Evolutionary conservation across 495 filamentous ascomycete genomes (phyloP), one percentile per base, ranked within the genome.

Genomic region (Annulohypoxylon bovei): DNA sequence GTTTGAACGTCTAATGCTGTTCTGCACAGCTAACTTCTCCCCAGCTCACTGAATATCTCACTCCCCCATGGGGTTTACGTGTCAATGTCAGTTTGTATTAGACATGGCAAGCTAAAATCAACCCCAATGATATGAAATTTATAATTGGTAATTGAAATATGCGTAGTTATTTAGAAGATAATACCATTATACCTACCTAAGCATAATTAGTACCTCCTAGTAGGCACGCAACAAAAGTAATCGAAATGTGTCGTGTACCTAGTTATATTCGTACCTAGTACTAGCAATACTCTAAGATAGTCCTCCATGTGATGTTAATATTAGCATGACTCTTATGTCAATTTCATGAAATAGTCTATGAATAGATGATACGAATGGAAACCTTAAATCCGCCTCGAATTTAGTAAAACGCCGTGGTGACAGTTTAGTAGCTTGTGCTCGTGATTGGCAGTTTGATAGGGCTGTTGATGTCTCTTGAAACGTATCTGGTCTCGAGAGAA

Each of bases 401-500:
- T 6, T 33, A 20, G 28, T 6, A 53, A 53, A 53, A 53, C 8
- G 6, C 27, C 6, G n/a, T n/a, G 11, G 22, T 56, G 18, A 22
- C 9, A 4, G 12, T 25, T 20, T 6, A 25, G 9, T 27, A 39
- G 18, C 30, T 56, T 3, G 22, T 56, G 12, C 11, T 39, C 7
- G 22, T 39, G 32, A 56, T 27, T 39, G 39, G 20, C 11, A 25
- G 11, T 22, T 5, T 56, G 53, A 39, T 56, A 27, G 12, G 25
- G 25, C 16, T 6, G 7, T 1, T 14, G n/a, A 46, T 60, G 8
- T 14, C n/a, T 32, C n/a, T n/a, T 47, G 40, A 60, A 60, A 60
- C 56, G 39, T 47, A 46, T 47, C n/a, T 46, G 16, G 56, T 60
- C 44, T 46, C 39, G n/a, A 46, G 30, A 8, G n/a, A 32, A 20